Evolutionary conservation across 805 yeast species (phyloP), one percentile per base, ranked within the genome.

Genomic region (Nakazawaea peltata): DNA sequence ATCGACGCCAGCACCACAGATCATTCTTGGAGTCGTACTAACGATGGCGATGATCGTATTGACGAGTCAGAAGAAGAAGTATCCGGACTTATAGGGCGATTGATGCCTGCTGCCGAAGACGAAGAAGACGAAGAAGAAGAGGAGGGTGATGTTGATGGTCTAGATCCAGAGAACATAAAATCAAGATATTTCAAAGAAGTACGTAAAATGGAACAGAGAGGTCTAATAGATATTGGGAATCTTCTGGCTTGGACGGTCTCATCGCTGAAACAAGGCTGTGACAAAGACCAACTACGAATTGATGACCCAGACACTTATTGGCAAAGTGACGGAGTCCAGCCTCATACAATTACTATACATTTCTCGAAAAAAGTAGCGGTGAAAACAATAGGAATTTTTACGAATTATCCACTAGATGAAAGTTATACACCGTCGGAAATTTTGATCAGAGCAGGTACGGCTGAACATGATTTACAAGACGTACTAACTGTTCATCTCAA

Each of bases 301-400:
- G 87, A 81, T 46, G 67, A 77, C 4, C 82, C 90, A 0, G 65
- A 69, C 19, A 59, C 77, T 1, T 90, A 67, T 53, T 92, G 99
- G 99, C 98, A 92, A 56, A 81, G 94, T 30, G 98, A 92, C 51
- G 98, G 97, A 0, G 67, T 71, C 10, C 85, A 81, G 46, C 98
- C 97, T 0, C 99, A 92, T 57, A 65, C 61, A 19, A 62, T 92
- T 5, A 82, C 82, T 31, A 71, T 86, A 2, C 87, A 77, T 48
- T 92, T 92, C 54, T 67, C 87, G 21, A 87, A 82, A 48, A 67
- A 74, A 33, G 94, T 87, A 4, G 65, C 75, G 15, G 58, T 92
- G 3, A 74, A 78, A 33, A 56, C 83, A 34, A 57, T 92, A 1
- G 75, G 86, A 1, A 49, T 92, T 4, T 92, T 75, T 56, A 70